Conservation (phyloP, 164 flowering plant species). For the Platanus orientalis region DNA sequence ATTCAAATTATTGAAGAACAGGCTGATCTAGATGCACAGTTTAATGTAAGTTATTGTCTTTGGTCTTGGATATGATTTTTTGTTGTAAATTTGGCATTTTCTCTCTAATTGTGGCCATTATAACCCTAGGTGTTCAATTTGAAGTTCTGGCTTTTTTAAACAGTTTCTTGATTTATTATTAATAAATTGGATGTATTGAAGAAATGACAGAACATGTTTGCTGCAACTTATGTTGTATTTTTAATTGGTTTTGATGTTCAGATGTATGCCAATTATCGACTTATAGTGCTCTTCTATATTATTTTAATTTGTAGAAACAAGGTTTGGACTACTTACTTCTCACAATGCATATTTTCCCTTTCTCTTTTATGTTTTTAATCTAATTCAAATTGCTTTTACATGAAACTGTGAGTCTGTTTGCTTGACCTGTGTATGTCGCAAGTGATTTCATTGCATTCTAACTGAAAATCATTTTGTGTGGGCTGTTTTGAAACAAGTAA, state of each 20-base stretch:
- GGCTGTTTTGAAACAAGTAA: not conserved
- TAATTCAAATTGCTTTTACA: not conserved
- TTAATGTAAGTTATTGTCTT: conserved; percentile 54
- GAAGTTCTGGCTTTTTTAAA: not conserved
- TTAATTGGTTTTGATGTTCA: too few species aligned
- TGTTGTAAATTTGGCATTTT: not conserved
- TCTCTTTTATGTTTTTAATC: not conserved
- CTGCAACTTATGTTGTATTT: too few species aligned
- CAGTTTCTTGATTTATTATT: not conserved
- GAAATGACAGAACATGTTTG: not conserved
- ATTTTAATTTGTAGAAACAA: not conserved
- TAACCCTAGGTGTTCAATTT: not conserved
- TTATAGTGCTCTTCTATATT: not conserved
- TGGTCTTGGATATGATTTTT: not conserved
- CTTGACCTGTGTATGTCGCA: not conserved
- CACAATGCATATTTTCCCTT: not conserved
- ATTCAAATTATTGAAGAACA: conserved; percentile 84
- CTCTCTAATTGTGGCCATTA: not conserved
- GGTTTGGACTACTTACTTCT: not conserved
- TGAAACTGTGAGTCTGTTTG: not conserved
- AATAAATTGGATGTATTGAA: not conserved
- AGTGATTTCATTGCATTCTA: not conserved
- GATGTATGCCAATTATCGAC: too few species aligned
- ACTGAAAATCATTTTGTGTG: not conserved
- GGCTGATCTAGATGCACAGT: conserved; percentile 91